Conservation (phyloP, 2,329 filamentous ascomycete species). For the Diaporthe sp. region DNA sequence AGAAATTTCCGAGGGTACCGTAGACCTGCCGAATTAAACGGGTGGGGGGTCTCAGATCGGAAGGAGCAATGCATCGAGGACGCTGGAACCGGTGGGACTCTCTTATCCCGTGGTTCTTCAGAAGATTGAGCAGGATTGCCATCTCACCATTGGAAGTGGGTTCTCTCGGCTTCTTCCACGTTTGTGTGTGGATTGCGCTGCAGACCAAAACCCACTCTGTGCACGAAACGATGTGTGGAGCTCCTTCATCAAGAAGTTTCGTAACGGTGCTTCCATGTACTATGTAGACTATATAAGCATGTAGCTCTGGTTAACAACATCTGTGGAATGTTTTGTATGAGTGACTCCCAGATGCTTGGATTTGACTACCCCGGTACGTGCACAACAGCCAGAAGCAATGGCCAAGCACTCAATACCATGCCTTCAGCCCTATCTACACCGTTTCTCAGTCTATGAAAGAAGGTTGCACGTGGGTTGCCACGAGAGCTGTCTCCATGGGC, state of each 20-base stretch:
- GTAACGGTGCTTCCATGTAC: not conserved
- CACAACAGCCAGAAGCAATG: not conserved
- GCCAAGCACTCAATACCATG: not conserved
- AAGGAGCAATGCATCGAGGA: not conserved
- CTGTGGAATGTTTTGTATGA: not conserved
- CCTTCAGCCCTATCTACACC: constrained; percentile 7
- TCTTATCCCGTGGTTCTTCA: not conserved
- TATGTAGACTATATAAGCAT: too few species aligned
- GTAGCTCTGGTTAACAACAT: not conserved
- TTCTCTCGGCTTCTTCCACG: not conserved
- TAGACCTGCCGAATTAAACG: not conserved
- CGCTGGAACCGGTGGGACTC: not conserved
- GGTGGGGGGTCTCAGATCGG: constrained; percentile 1
- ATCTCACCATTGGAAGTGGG: not conserved
- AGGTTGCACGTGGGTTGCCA: not conserved
- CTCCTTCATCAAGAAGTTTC: too few species aligned
- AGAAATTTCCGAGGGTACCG: not conserved
- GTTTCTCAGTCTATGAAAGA: not conserved
- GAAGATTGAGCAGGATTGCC: constrained; percentile 1
- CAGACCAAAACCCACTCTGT: not conserved
- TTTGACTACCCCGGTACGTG: not conserved
- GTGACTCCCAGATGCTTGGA: not conserved
- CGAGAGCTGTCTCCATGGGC: not conserved
- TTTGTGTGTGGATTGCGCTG: not conserved
- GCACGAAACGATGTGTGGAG: not conserved